Percentiles rank a stretch among this genome's conserved stretches.
Evolutionary conservation across 2,329 filamentous ascomycete genomes (phyloP).

Genomic region (Ambrosiella xylebori): DNA sequence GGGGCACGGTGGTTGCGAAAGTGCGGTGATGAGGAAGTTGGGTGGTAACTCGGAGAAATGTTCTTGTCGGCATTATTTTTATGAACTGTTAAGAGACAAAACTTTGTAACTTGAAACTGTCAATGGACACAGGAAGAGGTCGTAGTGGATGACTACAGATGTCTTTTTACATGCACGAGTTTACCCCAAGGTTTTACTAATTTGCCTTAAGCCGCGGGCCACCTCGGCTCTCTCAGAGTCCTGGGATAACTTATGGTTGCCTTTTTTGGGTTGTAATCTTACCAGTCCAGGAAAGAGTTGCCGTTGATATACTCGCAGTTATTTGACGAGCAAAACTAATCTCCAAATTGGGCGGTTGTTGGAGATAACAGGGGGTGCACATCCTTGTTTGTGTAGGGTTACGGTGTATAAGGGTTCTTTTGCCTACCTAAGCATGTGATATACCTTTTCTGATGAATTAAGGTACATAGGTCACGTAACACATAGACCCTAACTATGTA

Average conservation of each 20-base stretch:
- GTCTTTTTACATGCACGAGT: background rate
- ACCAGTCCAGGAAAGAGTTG: background rate
- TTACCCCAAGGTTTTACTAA: too few relatives aligned
- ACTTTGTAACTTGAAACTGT: background rate
- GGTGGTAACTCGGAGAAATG: background rate
- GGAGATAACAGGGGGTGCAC: too few relatives aligned
- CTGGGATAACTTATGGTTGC: background rate
- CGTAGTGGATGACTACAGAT: background rate
- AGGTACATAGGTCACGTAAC: too few relatives aligned
- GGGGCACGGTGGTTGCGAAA: conserved; percentile 26
- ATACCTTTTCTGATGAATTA: too few relatives aligned
- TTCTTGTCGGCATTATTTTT: background rate
- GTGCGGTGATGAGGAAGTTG: conserved; percentile 19
- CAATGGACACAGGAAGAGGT: background rate
- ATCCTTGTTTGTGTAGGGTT: too few relatives aligned
- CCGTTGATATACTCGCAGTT: background rate
- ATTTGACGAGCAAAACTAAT: too few relatives aligned
- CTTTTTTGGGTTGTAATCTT: background rate
- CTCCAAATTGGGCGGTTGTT: too few relatives aligned
- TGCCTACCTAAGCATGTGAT: too few relatives aligned
- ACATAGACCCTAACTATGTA: too few relatives aligned
- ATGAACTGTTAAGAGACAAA: too few relatives aligned
- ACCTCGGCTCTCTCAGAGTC: conserved; percentile 1
- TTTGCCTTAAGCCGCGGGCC: background rate
- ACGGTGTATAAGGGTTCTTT: too few relatives aligned